Evolutionary conservation across 2,329 filamentous ascomycete genomes (phyloP).

Genomic region (Aureobasidium sp.): DNA sequence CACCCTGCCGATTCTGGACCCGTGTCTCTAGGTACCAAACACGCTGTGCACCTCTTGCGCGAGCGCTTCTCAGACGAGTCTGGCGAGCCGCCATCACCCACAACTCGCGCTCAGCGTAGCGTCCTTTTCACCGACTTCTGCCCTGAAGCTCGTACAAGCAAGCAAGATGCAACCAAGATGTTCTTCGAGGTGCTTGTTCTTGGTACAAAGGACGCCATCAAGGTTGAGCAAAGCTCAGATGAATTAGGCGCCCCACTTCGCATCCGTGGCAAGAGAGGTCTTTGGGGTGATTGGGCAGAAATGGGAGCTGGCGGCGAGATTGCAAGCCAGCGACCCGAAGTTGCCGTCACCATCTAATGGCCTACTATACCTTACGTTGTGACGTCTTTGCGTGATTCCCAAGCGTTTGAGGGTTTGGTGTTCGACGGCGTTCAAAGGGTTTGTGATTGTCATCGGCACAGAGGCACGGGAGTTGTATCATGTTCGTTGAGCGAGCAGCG

Average conservation of each 20-base stretch:
- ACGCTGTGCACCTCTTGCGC: slow-evolving; percentile 88
- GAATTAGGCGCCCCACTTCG: slow-evolving; percentile 72
- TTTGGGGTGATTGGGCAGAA: slow-evolving; percentile 97
- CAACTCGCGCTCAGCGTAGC: slow-evolving; percentile 65
- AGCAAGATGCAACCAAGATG: slow-evolving; percentile 96
- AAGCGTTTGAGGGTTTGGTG: slow-evolving; percentile 1
- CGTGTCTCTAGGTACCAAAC: slow-evolving; percentile 85
- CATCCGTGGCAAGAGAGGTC: slow-evolving; percentile 83
- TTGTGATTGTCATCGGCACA: not conserved
- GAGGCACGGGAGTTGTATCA: not conserved
- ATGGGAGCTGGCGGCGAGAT: slow-evolving; percentile 34
- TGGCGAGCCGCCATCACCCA: slow-evolving; percentile 57
- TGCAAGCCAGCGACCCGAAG: slow-evolving; percentile 6
- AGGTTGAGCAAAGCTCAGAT: slow-evolving; percentile 69
- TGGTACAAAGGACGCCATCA: slow-evolving; percentile 95
- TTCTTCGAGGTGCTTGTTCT: slow-evolving; percentile 96
- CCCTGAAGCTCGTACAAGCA: slow-evolving; percentile 71
- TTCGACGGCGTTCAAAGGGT: not conserved
- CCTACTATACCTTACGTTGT: slow-evolving; percentile 2
- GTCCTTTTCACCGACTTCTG: slow-evolving; percentile 89
- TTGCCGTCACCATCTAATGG: slow-evolving; percentile 6
- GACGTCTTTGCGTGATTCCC: slow-evolving; percentile 1
- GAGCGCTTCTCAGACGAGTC: slow-evolving; percentile 64
- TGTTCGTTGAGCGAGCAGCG: slow-evolving; percentile 1
- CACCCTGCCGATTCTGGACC: slow-evolving; percentile 79